Percentiles rank a stretch among this genome's conserved stretches.
phyloP scores from a whole-genome alignment of 1,139 yeast genomes.

The Casaregolazyma suthepensis region DNA sequence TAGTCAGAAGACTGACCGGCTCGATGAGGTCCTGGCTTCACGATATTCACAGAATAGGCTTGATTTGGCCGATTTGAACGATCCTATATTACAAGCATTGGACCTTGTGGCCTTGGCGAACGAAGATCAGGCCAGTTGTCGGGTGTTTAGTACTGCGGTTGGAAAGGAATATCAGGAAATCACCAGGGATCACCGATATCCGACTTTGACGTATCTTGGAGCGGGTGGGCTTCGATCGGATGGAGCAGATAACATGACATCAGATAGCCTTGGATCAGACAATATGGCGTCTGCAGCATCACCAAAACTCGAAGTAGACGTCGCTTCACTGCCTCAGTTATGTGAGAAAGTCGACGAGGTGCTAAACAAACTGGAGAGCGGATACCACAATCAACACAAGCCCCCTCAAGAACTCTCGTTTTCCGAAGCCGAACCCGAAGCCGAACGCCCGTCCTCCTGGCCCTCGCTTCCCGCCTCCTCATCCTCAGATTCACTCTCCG shows the following conservation, averaged over 20 bases:
- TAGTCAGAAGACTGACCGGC: slow-evolving; percentile 15
- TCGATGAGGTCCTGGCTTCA: slow-evolving; percentile 15
- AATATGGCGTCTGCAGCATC: no score
- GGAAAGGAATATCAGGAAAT: background rate
- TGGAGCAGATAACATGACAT: no score
- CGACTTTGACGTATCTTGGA: slow-evolving; percentile 11
- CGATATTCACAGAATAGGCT: background rate
- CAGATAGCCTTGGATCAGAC: no score
- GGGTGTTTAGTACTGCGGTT: slow-evolving; percentile 4
- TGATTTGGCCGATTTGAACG: background rate
- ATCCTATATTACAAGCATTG: slow-evolving; percentile 16
- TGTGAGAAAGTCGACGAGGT: slow-evolving; percentile 5
- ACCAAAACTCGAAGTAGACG: slow-evolving; percentile 3
- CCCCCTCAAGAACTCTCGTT: background rate
- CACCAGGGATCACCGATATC: slow-evolving; percentile 3
- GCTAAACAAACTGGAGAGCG: background rate
- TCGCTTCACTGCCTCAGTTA: background rate
- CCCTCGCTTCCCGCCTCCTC: slow-evolving; percentile 20
- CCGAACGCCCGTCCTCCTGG: slow-evolving; percentile 13
- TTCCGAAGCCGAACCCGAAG: slow-evolving; percentile 3
- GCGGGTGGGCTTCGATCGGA: no score
- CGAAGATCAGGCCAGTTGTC: slow-evolving; percentile 14
- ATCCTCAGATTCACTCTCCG: slow-evolving; percentile 16
- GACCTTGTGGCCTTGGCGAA: slow-evolving; percentile 22
- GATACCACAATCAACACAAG: background rate